Evolutionary conservation across 805 yeast genomes (phyloP), one percentile per base, ranked within the genome.

Genomic region (Lipomyces oligophaga): DNA sequence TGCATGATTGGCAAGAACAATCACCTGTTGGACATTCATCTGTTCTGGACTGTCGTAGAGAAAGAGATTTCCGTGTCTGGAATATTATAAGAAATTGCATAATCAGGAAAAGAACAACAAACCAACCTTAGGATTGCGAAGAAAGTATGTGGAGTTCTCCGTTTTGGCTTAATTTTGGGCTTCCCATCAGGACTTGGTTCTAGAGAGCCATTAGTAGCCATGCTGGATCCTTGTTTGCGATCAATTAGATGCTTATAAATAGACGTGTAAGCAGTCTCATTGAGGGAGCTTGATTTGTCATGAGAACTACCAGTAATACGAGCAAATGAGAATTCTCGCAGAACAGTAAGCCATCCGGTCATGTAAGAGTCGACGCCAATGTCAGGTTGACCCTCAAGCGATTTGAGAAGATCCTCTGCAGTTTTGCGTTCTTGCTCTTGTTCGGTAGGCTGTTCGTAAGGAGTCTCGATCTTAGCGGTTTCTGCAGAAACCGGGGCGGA

Each of bases 291-390:
- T 7, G 27, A 13, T 32, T 45, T 49, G 24, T 48, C 49, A 30
- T 40, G 41, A 10, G 54, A 45, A 3, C 35, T 25, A 69, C 62
- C 34, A 47, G 49, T 6, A 22, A 36, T 25, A n/a, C 43, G 44
- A 19, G 43, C 25, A 13, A 36, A 38, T n/a, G 38, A 20, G 27
- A 83, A 72, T 55, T 84, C 90, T 50, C 79, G 80, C 0, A 95
- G 84, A n/a, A 89, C 89, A 2, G 83, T 78, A 1, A 87, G 67
- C 95, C 94, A 85, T 6, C 95, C 96, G 8, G 78, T 69, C 60
- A 49, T 57, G 45, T 74, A 74, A 0, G 86, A 75, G 21, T 79
- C 78, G 0, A 83, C 76, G 2, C 93, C 94, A 0, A 77, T 63
- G n/a, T 72, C 69, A 32, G 68, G 65, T 10, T 67, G 65, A 57